Base-by-base conservation (phyloP, 2,329 filamentous ascomycete species). In the Aciculosporium take region DNA sequence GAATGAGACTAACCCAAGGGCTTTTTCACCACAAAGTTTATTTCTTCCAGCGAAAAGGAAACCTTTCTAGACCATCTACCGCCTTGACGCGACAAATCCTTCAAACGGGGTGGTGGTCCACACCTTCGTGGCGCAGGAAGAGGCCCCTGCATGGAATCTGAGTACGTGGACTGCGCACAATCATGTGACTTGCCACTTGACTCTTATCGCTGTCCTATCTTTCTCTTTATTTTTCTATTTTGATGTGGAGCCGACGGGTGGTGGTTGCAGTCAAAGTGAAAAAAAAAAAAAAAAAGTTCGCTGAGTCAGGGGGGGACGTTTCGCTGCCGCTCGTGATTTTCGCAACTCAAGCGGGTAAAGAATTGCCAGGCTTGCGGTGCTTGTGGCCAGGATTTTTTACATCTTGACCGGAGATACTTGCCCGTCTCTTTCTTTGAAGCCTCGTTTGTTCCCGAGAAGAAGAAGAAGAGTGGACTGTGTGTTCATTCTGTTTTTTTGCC, bases 211-310 rank as follows among this genome's bases (percentile, higher is more conserved):
- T 4, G 5, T 9, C 9, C 32, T 37, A 30, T 29, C 12, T 8
- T 37, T 31, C 37, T 18, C 33, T 37, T 37, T 18, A 15, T 35
- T 36, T 27, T 34, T 15, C 13, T 27, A 5, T 21, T 28, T 25
- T 4, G 34, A 29, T 43, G 48, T 44, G 48, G 48, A 37, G 46
- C n/a, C n/a, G n/a, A n/a, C n/a, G n/a, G n/a, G n/a, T n/a, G n/a
- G n/a, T n/a, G n/a, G n/a, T n/a, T n/a, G n/a, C n/a, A n/a, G n/a
- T n/a, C n/a, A n/a, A 58, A 58, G 15, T 18, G n/a, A 13, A 35
- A 18, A 25, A 18, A 29, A 57, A 58, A 59, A 39, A 40, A 35
- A 40, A 52, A 59, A 60, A 58, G 54, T 57, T 58, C 50, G 48
- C 49, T 50, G 44, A 47, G n/a, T n/a, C 8, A 39, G n/a, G 20